phyloP scores from a whole-genome alignment of 2,329 filamentous ascomycete genomes.

The Colletotrichum karsti region DNA sequence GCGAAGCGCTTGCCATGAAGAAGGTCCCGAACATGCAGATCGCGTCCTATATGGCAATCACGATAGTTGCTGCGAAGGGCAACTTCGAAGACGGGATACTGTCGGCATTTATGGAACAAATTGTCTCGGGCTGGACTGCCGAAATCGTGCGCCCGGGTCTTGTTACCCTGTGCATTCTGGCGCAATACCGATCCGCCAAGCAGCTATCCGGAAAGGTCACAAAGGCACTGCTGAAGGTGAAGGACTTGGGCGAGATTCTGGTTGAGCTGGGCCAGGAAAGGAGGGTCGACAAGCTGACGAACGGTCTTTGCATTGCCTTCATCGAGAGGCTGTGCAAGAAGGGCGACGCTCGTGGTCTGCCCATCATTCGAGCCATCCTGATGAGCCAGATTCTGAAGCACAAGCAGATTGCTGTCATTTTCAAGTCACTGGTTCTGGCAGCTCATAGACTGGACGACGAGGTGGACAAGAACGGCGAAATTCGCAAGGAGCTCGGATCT shows the following conservation, averaged over 20 bases:
- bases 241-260: conserved; percentile 67
- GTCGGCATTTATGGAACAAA: conserved; percentile 89
- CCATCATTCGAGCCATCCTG: conserved; percentile 69
- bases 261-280: conserved; percentile 70
- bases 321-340: conserved; percentile 70
- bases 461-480: conserved; percentile 61
- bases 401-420: conserved; percentile 69
- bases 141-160: conserved; percentile 79
- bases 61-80: conserved; percentile 85
- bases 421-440: conserved; percentile 71
- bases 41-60: conserved; percentile 90
- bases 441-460: conserved; percentile 66
- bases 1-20: conserved; percentile 79
- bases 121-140: conserved; percentile 78
- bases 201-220: conserved; percentile 75
- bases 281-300: conserved; percentile 75
- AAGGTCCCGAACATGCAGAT: conserved; percentile 82
- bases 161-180: conserved; percentile 82
- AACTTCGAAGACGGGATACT: conserved; percentile 81
- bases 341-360: conserved; percentile 64
- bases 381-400: conserved; percentile 68
- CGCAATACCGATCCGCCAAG: conserved; percentile 78
- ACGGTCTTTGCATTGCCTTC: conserved; percentile 74
- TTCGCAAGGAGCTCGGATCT: conserved; percentile 71
- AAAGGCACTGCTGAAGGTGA: conserved; percentile 72